Conservation (phyloP, 2,329 filamentous ascomycete genomes). For the Neophaeococcomyces aloes region DNA sequence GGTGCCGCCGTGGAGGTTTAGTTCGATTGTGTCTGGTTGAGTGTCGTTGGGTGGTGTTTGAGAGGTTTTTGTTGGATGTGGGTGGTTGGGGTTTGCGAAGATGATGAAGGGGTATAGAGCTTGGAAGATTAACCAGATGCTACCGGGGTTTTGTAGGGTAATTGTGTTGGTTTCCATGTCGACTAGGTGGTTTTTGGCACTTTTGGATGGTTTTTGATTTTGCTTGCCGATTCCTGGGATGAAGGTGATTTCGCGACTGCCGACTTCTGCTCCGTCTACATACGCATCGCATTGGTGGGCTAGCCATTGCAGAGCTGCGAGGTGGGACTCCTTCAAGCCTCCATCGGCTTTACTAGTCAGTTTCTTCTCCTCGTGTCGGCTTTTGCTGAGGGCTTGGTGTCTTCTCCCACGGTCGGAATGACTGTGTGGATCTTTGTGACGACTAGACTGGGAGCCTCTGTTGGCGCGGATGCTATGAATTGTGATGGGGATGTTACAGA, state of each 20-base stretch:
- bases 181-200: not conserved
- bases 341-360: constrained; percentile 27
- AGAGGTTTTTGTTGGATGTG: not conserved
- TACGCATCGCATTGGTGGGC: constrained; percentile 39
- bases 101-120: constrained; percentile 50
- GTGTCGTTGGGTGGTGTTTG: constrained; percentile 10
- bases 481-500: constrained; percentile 40
- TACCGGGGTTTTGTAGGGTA: constrained; percentile 40
- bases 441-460: constrained; percentile 19
- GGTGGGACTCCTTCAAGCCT: constrained; percentile 48
- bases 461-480: constrained; percentile 47
- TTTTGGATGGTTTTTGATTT: not conserved
- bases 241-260: constrained; percentile 28
- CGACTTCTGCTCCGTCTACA: constrained; percentile 27
- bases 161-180: constrained; percentile 28
- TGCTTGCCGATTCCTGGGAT: constrained; percentile 5
- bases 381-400: not conserved
- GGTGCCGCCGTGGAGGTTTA: constrained; percentile 47
- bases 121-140: constrained; percentile 47
- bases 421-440: not conserved
- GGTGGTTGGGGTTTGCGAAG: constrained; percentile 23
- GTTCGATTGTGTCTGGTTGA: constrained; percentile 20
- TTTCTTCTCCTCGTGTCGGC: too few species aligned
- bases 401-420: not conserved
- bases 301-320: constrained; percentile 45